A percentile compares a stretch with the other conserved stretches of the same genome.
These are phyloP conservation scores for Fusarium circinatum DNA, from an alignment of 2,329 filamentous ascomycete species.

Conservation along the genomic window DNA sequence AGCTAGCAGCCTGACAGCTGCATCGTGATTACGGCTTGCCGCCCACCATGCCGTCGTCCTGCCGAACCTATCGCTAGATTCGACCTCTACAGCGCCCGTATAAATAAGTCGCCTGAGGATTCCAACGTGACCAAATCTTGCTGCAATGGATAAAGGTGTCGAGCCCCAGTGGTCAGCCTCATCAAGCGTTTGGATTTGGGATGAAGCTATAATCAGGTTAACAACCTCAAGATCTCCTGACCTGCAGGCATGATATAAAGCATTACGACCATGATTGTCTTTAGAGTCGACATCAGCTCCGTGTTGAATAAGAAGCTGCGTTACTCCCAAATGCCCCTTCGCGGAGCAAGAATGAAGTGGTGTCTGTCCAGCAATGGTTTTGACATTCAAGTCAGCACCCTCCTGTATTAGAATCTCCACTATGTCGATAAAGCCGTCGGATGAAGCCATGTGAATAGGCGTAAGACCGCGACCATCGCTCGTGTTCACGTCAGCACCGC, in stretches of 20 bases:
- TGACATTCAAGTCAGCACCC: fast-evolving
- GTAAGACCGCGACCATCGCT: fast-evolving
- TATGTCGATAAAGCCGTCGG: fast-evolving
- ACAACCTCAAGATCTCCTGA: neutral
- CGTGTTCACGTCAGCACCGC: neutral
- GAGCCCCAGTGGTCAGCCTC: neutral
- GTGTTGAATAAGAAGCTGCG: fast-evolving
- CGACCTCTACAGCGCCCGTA: neutral
- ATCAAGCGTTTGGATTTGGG: fast-evolving
- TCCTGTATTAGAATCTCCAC: neutral
- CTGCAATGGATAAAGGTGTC: fast-evolving
- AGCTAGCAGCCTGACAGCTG: fast-evolving
- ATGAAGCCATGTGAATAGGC: fast-evolving
- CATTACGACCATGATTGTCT: fast-evolving
- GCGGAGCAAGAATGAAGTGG: fast-evolving
- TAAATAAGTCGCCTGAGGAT: fast-evolving
- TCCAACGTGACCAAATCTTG: fast-evolving
- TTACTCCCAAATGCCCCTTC: fast-evolving
- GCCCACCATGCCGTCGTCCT: fast-evolving
- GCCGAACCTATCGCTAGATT: fast-evolving
- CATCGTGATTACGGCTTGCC: fast-evolving
- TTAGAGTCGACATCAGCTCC: neutral
- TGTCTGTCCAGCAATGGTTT: fast-evolving
- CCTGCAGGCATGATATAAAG: neutral
- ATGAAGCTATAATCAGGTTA: fast-evolving